Base-by-base conservation (phyloP, 495 filamentous ascomycete genomes). In the Terfezia boudieri region DNA sequence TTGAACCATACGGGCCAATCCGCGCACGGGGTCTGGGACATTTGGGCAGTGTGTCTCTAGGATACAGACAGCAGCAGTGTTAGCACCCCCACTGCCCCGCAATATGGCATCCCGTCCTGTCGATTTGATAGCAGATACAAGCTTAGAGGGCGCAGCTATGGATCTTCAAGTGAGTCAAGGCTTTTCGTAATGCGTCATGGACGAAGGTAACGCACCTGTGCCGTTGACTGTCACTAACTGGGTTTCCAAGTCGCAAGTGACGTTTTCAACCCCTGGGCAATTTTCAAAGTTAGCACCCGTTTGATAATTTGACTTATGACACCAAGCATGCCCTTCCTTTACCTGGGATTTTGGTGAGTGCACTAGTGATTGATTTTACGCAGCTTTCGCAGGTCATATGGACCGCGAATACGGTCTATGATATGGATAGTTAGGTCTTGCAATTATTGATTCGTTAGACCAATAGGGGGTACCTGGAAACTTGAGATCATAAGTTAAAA, bases 71-170 rank as follows among this genome's bases (percentile, higher is more conserved):
- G 90, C 90, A 22, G 89, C 87, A 65, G 85, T 84, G 64, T 95
- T 79, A 58, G 86, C 77, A 50, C 74, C 73, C 50, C 90, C 90
- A 51, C 82, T 86, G 32, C 90, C 90, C 57, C 90, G 82, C 52
- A 98, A 72, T 63, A 98, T 94, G 49, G 90, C 90, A 74, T 94
- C 86, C 37, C 87, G 77, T 51, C 90, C 90, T 0, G 89, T 95
- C 23, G 72, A 71, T 68, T 96, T 82, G 59, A 98, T 95, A 6
- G 88, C 80, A 49, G 78, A 67, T 9, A 94, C 86, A 54, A 98
- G 93, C 22, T 79, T 76, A 50, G 88, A 94, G 9, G 90, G 90
- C 16, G 90, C 73, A 43, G 83, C 84, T 70, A 71, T 74, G 59
- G 69, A 67, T 4, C 54, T 67, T 68, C 4, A 2, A 32, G 4